Conservation (phyloP, 208 protist species). For the Vickermania ingenoplastis region DNA sequence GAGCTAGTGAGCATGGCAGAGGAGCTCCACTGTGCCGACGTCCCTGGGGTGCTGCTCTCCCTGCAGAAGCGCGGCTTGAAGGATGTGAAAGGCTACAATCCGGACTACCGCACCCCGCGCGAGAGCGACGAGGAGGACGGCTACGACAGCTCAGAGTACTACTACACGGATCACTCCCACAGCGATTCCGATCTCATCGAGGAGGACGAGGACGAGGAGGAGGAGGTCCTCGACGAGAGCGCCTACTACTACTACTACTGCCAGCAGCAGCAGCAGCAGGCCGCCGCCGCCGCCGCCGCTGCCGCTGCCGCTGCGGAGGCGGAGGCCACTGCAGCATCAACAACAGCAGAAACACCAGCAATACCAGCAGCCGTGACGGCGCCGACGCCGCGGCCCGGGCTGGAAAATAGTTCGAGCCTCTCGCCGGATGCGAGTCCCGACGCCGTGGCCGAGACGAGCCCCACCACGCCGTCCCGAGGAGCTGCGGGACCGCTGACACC, state of each 20-base stretch:
- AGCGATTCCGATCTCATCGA: constrained; percentile 8
- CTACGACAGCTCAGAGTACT: constrained; percentile 4
- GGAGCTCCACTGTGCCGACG: constrained; percentile 25
- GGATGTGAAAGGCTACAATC: constrained; percentile 36
- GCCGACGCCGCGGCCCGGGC: background rate
- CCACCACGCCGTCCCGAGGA: background rate
- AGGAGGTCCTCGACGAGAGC: background rate
- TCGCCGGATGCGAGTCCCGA: background rate
- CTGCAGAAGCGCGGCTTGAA: constrained; percentile 45
- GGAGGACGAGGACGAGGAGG: constrained; percentile 13
- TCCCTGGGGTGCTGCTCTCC: constrained; percentile 40
- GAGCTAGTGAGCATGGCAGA: constrained; percentile 70
- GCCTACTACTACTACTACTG: background rate
- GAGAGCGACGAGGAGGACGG: constrained; percentile 10
- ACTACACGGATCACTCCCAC: background rate
- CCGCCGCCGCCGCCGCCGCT: background rate
- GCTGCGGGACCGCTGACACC: background rate
- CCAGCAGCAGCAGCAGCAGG: background rate
- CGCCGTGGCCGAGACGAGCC: background rate
- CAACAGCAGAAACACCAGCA: too few species aligned
- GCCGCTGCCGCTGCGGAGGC: background rate
- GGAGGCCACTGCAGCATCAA: too few species aligned
- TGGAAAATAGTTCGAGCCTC: background rate
- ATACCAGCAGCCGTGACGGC: background rate
- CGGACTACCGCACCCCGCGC: constrained; percentile 13